Conservation (phyloP, 2,329 filamentous ascomycete species). For the Fonsecaea multimorphosa region DNA sequence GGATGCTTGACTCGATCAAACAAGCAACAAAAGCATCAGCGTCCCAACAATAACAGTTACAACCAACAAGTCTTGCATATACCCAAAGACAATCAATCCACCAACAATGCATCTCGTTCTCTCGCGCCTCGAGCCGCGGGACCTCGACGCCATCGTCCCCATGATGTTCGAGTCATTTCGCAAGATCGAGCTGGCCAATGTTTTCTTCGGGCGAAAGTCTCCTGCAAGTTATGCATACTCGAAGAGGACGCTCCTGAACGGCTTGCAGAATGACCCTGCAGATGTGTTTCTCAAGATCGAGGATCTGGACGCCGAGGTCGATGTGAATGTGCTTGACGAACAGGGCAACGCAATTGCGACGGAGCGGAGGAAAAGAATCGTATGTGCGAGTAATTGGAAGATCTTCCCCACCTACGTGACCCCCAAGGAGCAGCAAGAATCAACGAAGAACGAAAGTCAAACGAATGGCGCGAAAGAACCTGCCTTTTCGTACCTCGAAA, state of each 20-base stretch:
- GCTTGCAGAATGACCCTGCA: constrained; percentile 22
- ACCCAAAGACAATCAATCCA: background rate
- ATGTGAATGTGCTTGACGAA: constrained; percentile 26
- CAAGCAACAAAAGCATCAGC: background rate
- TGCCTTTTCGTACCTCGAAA: constrained; percentile 25
- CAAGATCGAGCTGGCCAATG: constrained; percentile 22
- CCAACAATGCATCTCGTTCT: constrained; percentile 29
- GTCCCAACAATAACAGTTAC: background rate
- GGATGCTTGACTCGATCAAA: background rate
- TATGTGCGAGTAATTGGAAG: constrained; percentile 31
- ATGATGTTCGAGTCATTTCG: constrained; percentile 25
- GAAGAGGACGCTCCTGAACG: constrained; percentile 22
- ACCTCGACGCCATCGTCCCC: constrained; percentile 29
- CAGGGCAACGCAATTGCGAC: constrained; percentile 20
- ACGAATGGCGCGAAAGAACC: constrained; percentile 4
- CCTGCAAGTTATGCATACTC: constrained; percentile 23
- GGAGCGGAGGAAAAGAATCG: constrained; percentile 23
- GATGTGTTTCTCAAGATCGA: constrained; percentile 31
- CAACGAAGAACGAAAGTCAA: background rate
- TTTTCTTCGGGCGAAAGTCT: constrained; percentile 27
- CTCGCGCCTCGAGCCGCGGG: constrained; percentile 25
- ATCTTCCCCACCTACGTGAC: constrained; percentile 29
- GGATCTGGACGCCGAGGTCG: constrained; percentile 21
- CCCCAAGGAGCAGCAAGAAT: constrained; percentile 16
- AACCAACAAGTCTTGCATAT: background rate